phyloP scores from a whole-genome alignment of 371 early-diverging fungal species.

The Haplosporangium sp. region DNA sequence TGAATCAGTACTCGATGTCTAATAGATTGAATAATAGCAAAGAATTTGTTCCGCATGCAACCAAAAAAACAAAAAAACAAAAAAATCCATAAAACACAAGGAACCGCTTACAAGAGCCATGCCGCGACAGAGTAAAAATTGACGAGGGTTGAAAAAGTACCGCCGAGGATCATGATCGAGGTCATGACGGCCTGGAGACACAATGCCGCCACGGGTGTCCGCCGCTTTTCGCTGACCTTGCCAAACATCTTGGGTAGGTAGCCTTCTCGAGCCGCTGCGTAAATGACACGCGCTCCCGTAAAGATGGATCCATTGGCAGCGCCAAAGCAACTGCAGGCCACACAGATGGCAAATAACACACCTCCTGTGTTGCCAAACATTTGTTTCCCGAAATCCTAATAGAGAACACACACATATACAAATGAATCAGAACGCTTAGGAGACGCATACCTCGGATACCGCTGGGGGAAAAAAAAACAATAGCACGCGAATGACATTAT shows the following conservation, averaged over 20 bases:
- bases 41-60: neutral
- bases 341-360: constrained; percentile 77
- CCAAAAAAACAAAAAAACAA: neutral
- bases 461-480: too few relatives aligned
- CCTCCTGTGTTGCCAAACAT: constrained; percentile 79
- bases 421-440: neutral
- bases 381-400: constrained; percentile 76
- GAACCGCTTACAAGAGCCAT: constrained; percentile 73
- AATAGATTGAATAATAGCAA: neutral
- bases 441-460: too few relatives aligned
- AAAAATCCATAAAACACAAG: neutral
- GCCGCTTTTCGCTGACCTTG: constrained; percentile 64
- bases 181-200: constrained; percentile 73
- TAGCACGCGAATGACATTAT: too few relatives aligned
- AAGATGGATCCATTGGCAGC: constrained; percentile 82
- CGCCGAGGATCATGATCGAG: constrained; percentile 71
- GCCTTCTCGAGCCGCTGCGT: constrained; percentile 76
- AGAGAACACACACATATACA: neutral
- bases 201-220: constrained; percentile 79
- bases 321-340: constrained; percentile 82
- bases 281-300: constrained; percentile 80
- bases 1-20: neutral
- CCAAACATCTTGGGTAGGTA: constrained; percentile 79
- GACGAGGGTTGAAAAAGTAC: constrained; percentile 74
- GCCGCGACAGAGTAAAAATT: constrained; percentile 82